phyloP scores from a whole-genome alignment of 2,329 filamentous ascomycete species.

The Ophiosphaerella narmari region DNA sequence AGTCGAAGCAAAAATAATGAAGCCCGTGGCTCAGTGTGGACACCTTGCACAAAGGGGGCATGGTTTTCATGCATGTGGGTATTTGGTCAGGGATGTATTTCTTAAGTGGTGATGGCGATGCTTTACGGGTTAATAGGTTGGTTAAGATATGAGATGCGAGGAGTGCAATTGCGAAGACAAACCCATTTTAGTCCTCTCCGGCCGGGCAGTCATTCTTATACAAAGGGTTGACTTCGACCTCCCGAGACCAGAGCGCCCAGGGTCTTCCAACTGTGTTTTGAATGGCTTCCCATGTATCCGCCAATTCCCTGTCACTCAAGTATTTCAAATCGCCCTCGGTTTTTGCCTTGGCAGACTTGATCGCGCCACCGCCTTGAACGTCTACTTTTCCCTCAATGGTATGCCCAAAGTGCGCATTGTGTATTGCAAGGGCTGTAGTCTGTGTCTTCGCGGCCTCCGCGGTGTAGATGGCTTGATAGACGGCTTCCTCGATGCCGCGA shows the following conservation, averaged over 20 bases:
- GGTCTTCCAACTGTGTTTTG: conserved; percentile 42
- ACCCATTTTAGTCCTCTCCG: conserved; percentile 28
- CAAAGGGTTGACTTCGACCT: conserved; percentile 46
- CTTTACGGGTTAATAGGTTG: neutral
- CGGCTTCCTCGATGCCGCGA: conserved; percentile 50
- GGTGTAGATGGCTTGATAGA: conserved; percentile 53
- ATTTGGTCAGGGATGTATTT: no score
- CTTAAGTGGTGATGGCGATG: neutral
- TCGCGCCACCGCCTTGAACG: conserved; percentile 45
- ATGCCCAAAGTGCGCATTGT: conserved; percentile 41
- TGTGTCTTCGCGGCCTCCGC: conserved; percentile 48
- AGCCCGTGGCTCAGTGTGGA: no score
- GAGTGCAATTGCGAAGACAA: no score
- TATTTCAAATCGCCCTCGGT: conserved; percentile 49
- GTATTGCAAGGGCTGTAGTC: conserved; percentile 42
- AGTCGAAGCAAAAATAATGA: no score
- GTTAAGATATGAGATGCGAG: neutral
- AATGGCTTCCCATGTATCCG: conserved; percentile 48
- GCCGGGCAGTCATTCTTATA: conserved; percentile 48
- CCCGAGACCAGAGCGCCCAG: conserved; percentile 51
- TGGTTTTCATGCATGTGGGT: no score
- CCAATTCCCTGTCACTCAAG: conserved; percentile 48
- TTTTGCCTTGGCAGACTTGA: conserved; percentile 48
- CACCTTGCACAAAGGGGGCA: no score
- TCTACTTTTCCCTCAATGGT: conserved; percentile 48